Percentiles rank a stretch among this genome's conserved stretches.
Evolutionary conservation across 371 early-diverging fungal species (phyloP).

Genomic region (Furculomyces boomerangus): DNA sequence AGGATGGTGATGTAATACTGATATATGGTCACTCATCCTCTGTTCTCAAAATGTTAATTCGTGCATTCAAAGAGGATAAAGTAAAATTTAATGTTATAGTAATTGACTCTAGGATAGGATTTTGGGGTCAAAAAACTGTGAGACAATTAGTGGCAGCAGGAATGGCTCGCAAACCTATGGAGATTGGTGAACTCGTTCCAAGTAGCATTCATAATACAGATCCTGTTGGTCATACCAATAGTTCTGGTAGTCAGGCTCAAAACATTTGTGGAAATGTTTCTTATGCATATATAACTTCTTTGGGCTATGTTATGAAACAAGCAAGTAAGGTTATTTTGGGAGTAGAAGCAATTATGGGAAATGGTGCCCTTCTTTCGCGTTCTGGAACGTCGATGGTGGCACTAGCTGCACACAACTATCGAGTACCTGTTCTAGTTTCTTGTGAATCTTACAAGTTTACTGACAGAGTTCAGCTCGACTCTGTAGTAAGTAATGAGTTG

Average conservation of each 20-base stretch:
- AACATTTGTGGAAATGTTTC: constrained; percentile 10
- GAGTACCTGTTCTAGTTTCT: constrained; percentile 86
- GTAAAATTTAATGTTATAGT: constrained; percentile 76
- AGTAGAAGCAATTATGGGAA: constrained; percentile 77
- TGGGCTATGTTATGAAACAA: constrained; percentile 58
- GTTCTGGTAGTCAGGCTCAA: background rate
- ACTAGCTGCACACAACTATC: constrained; percentile 68
- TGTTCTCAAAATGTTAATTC: constrained; percentile 54
- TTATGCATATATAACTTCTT: constrained; percentile 25
- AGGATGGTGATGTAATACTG: constrained; percentile 86
- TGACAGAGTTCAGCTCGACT: constrained; percentile 81
- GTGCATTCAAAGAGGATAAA: constrained; percentile 28
- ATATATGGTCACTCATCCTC: constrained; percentile 79
- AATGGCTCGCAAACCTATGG: constrained; percentile 3
- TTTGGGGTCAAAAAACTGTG: constrained; percentile 48
- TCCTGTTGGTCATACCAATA: background rate
- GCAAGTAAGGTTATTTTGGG: constrained; percentile 89
- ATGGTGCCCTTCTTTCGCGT: constrained; percentile 83
- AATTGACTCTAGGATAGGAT: constrained; percentile 75
- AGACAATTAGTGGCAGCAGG: constrained; percentile 17
- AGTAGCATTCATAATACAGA: background rate
- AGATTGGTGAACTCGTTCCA: background rate
- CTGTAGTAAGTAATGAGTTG: constrained; percentile 89
- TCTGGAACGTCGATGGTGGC: constrained; percentile 86
- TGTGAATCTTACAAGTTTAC: constrained; percentile 95